Conservation (phyloP, 2,329 filamentous ascomycete species). For the Gaeumannomyces tritici region DNA sequence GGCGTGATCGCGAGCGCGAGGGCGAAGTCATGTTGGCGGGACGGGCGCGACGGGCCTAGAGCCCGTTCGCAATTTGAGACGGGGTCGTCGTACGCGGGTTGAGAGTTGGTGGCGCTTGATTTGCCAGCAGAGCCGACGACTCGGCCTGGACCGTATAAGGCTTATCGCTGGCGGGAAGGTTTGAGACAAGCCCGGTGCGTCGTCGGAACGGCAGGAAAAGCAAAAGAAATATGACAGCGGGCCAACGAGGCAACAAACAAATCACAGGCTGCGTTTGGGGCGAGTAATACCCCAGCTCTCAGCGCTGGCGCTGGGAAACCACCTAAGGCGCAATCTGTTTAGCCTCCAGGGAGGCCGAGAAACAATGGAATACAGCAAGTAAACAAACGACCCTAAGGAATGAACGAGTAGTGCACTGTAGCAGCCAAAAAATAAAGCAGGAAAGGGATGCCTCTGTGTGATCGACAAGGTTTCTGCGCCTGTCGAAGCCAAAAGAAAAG, state of each 20-base stretch:
- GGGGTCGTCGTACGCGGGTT: neutral
- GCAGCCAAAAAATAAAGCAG: neutral
- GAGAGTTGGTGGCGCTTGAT: neutral
- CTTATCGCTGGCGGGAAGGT: neutral
- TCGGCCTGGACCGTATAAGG: neutral
- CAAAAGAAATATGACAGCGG: neutral
- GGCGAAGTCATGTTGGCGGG: conserved; percentile 1
- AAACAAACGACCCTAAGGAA: neutral
- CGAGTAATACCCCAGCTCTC: neutral
- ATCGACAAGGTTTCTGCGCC: neutral
- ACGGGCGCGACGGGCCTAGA: neutral
- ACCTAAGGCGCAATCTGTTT: too few relatives aligned
- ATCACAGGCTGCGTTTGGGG: neutral
- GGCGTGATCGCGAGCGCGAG: conserved; percentile 3
- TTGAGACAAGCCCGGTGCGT: neutral
- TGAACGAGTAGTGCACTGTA: neutral
- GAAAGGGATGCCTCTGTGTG: neutral
- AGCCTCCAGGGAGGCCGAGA: too few relatives aligned
- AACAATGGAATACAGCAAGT: neutral
- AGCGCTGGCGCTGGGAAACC: neutral
- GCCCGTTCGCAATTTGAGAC: neutral
- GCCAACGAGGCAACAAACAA: neutral
- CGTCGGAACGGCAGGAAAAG: neutral
- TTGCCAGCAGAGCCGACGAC: neutral
- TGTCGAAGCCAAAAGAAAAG: neutral